These are phyloP conservation scores for Saururus chinensis DNA, from an alignment of 164 flowering plant species.

Conservation along the genomic window DNA sequence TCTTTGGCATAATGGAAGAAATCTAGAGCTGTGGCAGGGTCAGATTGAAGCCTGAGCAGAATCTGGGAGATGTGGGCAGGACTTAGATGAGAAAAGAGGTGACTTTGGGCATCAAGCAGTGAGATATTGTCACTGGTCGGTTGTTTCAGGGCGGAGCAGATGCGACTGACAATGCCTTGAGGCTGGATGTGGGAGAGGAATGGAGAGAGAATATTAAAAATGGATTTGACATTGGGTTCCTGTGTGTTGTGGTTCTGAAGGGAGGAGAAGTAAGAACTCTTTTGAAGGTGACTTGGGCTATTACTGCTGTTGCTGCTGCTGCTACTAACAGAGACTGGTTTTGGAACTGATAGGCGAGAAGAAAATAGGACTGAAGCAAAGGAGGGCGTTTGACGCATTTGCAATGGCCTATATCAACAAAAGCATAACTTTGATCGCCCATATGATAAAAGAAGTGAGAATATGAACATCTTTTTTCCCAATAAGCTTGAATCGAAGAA, in stretches of 20 bases:
- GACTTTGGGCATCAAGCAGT: conserved; percentile 17
- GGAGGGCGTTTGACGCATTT: background rate
- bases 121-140: conserved; percentile 5
- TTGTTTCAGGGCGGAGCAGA: conserved; percentile 45
- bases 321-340: too few species aligned
- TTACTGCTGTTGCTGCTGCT: too few species aligned
- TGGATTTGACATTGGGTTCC: conserved; percentile 5
- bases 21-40: conserved; percentile 37
- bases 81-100: conserved; percentile 49
- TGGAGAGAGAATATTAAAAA: conserved; percentile 32
- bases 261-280: background rate
- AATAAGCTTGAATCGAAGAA: too few species aligned
- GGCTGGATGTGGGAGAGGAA: conserved; percentile 53
- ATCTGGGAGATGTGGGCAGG: conserved; percentile 51
- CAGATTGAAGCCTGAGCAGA: conserved; percentile 70
- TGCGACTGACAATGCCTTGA: conserved; percentile 51
- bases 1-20: conserved; percentile 72
- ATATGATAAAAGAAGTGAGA: too few species aligned
- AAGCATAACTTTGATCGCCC: too few species aligned
- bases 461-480: too few species aligned
- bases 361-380: background rate
- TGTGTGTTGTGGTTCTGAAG: background rate
- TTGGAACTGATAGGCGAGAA: background rate
- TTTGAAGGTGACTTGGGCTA: background rate
- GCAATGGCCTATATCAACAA: background rate